Base-by-base conservation (phyloP, 495 filamentous ascomycete genomes). In the Physcia stellaris region DNA sequence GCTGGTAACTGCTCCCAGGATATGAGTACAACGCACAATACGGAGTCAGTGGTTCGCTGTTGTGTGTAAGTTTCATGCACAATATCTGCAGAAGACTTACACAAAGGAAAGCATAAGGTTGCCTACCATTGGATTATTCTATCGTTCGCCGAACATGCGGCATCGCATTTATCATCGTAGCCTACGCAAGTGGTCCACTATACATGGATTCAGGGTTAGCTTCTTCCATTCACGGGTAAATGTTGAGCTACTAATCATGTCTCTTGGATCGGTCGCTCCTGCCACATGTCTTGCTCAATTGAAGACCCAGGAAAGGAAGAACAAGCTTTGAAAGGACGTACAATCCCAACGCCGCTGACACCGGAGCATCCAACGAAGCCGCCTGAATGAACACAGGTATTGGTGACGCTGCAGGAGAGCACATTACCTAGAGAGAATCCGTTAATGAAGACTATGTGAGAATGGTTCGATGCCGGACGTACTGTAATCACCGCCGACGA, bases 361-460 rank as follows among this genome's bases (percentile, higher is more conserved):
- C n/a, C n/a, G n/a, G 49, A 54, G 37, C 51, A 54, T 11, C 51
- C 51, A 2, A 54, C 18, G 26, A 42, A 45, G 12, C 33, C 35
- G 1, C 23, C 36, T 11, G 37, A 48, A 13, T 51, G 40, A 31
- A 51, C 48, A 29, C 50, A 53, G 4, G 48, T 51, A 19, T 37
- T 37, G 6, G 22, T 20, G 11, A 22, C 7, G 27, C 24, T 21
- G 32, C 50, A 53, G 13, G 48, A 42, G 13, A 53, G 44, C 12
- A 42, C 35, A 13, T 46, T 19, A 6, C 33, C 50, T 53, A 20
- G 20, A 26, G 21, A 5, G 15, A 10, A n/a, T 45, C 11, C 30
- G 39, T 15, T 12, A 21, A 17, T 32, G 13, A 9, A 16, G 9
- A 16, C 4, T 18, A 28, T 28, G 26, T n/a, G n/a, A 32, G 32